Conservation (phyloP, 345 rosid genomes). For the Diplotaxis tenuifolia region DNA sequence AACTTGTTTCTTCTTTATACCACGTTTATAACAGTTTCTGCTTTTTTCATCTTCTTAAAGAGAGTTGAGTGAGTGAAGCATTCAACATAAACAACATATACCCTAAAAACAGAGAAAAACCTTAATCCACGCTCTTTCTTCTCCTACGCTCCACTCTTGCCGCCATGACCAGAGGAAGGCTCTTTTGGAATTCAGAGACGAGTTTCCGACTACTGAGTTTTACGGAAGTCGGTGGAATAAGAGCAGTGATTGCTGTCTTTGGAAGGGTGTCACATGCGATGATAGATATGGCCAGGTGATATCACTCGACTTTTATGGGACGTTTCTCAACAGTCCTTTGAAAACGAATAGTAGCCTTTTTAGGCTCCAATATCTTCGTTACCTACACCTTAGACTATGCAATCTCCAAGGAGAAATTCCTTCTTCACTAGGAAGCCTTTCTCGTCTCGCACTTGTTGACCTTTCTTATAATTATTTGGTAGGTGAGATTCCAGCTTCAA, state of each 20-base stretch:
- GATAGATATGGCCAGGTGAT: neutral
- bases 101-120: too few relatives aligned
- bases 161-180: constrained; percentile 15
- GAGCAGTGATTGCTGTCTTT: neutral
- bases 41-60: too few relatives aligned
- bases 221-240: neutral
- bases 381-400: neutral
- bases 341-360: neutral
- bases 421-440: neutral
- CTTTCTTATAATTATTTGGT: neutral
- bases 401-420: neutral
- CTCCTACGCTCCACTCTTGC: constrained; percentile 3
- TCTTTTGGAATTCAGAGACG: neutral
- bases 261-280: neutral
- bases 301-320: neutral
- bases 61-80: too few relatives aligned
- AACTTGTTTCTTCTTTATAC: too few relatives aligned
- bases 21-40: too few relatives aligned
- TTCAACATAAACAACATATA: too few relatives aligned
- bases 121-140: constrained; percentile 4
- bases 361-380: neutral
- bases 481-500: neutral
- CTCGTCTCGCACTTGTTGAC: neutral
- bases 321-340: neutral
- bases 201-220: neutral